Evolutionary conservation across 2,329 filamentous ascomycete species (phyloP), one percentile per base, ranked within the genome.

Genomic region (Penicillium sp.): DNA sequence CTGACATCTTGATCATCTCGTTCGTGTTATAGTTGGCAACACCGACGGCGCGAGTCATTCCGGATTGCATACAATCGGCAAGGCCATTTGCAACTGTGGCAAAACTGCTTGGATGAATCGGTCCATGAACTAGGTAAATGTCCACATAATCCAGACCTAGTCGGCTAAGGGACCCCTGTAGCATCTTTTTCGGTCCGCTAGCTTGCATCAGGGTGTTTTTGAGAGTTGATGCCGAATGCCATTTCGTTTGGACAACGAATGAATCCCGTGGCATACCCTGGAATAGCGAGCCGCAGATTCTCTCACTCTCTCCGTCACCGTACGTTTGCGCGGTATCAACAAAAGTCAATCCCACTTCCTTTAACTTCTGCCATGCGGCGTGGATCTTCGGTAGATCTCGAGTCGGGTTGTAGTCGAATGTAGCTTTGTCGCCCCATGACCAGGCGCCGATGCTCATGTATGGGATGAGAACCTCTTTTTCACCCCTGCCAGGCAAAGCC

Each of bases 311-410:
- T 3, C 76, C 74, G 23, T 65, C 67, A 36, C 75, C 76, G 56
- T 78, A 79, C 14, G 67, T 72, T 62, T 78, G 72, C 8, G 76
- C 75, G 5, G 75, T 79, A 57, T 79, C 77, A 54, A 79, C 71
- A 53, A 77, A 78, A 50, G 72, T 76, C 21, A 77, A 54, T 13
- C 72, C 71, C 4, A 69, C 67, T 6, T 66, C 58, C 45, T 73
- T 66, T n/a, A 74, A 64, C 23, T 68, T 58, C 36, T 68, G 57
- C 75, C 76, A 78, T 18, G 75, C 76, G 40, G 67, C 69, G 14
- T 73, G 71, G 11, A 75, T 64, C 13, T 51, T 63, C 3, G 63
- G 68, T n/a, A 67, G 64, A 49, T 76, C 72, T 6, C 29, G 14
- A n/a, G 69, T 64, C 14, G 65, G 51, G n/a, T 73, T 63, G 65